phyloP scores from a whole-genome alignment of 2,329 filamentous ascomycete species.

The Aspergillus arachidicola region DNA sequence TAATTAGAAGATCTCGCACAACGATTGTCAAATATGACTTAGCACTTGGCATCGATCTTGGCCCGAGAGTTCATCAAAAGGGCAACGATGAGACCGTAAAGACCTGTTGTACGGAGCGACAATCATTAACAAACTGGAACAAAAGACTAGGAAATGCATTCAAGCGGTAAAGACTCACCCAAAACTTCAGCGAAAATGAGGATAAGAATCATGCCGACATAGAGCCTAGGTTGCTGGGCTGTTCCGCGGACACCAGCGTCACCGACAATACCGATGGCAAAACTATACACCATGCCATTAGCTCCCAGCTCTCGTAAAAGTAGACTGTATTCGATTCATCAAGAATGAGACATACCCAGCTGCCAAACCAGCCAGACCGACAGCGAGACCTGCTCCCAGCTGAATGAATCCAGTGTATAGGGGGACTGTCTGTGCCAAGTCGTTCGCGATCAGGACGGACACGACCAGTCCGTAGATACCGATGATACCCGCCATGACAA shows the following conservation, averaged over 20 bases:
- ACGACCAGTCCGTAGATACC: constrained; percentile 96
- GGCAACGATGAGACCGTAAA: constrained; percentile 97
- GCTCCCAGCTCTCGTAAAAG: not conserved
- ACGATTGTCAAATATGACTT: constrained; percentile 32
- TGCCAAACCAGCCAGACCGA: constrained; percentile 80
- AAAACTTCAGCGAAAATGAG: constrained; percentile 99
- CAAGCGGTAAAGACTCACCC: constrained; percentile 62
- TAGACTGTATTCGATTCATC: not conserved
- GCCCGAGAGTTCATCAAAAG: constrained; percentile 99
- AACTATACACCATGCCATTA: constrained; percentile 48
- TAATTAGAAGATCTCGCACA: constrained; percentile 10
- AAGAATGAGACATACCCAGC: constrained; percentile 56
- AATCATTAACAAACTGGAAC: not conserved
- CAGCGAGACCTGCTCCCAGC: constrained; percentile 78
- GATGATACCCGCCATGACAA: constrained; percentile 99
- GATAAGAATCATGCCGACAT: constrained; percentile 98
- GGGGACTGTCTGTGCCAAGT: constrained; percentile 69
- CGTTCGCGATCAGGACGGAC: constrained; percentile 82
- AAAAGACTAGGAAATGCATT: not conserved
- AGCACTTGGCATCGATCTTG: constrained; percentile 63
- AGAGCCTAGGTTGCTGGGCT: constrained; percentile 63
- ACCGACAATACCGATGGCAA: constrained; percentile 82
- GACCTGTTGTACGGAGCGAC: constrained; percentile 61
- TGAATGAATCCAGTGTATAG: constrained; percentile 85
- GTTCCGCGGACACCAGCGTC: constrained; percentile 56